Evolutionary conservation across 345 rosid species (phyloP).

Genomic region (Eucalyptus pumila): DNA sequence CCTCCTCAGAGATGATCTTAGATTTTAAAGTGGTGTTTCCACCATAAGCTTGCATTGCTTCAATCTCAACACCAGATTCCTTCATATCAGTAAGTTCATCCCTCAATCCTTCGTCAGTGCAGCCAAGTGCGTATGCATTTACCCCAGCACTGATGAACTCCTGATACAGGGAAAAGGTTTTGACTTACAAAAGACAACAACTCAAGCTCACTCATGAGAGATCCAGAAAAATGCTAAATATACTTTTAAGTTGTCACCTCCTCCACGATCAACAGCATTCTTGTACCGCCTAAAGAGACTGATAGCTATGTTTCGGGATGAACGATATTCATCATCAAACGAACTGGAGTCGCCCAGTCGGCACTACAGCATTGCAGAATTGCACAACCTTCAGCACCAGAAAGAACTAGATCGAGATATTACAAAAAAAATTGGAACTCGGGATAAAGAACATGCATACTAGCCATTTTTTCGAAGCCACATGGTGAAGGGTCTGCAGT

Average conservation of each 20-base stretch:
- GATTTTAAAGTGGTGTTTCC: slow-evolving; percentile 64
- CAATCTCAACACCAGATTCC: slow-evolving; percentile 59
- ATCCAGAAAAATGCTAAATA: slow-evolving; percentile 6
- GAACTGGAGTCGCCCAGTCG: slow-evolving; percentile 33
- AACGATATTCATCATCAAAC: slow-evolving; percentile 74
- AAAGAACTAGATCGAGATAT: not conserved
- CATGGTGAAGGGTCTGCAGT: slow-evolving; percentile 6
- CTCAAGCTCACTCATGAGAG: not conserved
- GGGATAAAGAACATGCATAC: slow-evolving; percentile 18
- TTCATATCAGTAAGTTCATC: slow-evolving; percentile 61
- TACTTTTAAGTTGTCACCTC: slow-evolving; percentile 91
- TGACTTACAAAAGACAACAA: not conserved
- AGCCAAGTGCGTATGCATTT: slow-evolving; percentile 83
- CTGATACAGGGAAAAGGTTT: slow-evolving; percentile 16
- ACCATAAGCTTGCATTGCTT: slow-evolving; percentile 36
- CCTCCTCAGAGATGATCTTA: slow-evolving; percentile 55
- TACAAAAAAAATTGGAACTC: not conserved
- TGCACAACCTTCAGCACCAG: not conserved
- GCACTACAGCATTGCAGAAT: slow-evolving; percentile 20
- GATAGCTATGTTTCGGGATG: slow-evolving; percentile 80
- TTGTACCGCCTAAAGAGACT: slow-evolving; percentile 78
- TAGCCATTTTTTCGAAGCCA: slow-evolving; percentile 37
- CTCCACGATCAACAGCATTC: slow-evolving; percentile 79
- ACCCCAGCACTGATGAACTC: slow-evolving; percentile 85
- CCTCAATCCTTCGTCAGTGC: slow-evolving; percentile 66